Evolutionary conservation across 371 early-diverging fungal species (phyloP).

Genomic region (Apophysomyces variabilis): DNA sequence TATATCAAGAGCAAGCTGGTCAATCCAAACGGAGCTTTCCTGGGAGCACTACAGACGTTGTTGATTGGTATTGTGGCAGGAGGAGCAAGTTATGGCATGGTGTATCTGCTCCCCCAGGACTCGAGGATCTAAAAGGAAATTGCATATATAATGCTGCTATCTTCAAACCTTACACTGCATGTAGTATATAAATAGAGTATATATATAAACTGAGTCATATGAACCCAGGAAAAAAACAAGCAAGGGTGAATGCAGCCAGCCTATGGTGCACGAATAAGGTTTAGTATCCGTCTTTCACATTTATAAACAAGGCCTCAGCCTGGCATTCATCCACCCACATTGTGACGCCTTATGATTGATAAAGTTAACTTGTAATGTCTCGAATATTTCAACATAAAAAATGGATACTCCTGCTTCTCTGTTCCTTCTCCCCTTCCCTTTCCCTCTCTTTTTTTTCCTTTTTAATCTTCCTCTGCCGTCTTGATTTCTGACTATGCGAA

Average conservation of each 20-base stretch:
- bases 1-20: constrained; percentile 62
- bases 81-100: constrained; percentile 53
- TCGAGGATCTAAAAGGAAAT: constrained; percentile 13
- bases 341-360: not conserved
- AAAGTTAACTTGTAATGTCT: not conserved
- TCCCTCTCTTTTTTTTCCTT: constrained; percentile 3
- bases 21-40: constrained; percentile 52
- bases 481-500: not conserved
- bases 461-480: not conserved
- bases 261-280: too few species aligned
- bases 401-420: too few species aligned
- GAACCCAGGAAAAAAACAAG: too few species aligned
- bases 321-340: not conserved
- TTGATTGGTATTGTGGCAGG: constrained; percentile 70
- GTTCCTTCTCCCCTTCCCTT: not conserved
- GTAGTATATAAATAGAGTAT: constrained; percentile 1
- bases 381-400: not conserved
- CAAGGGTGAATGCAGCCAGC: too few species aligned
- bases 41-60: constrained; percentile 63
- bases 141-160: not conserved
- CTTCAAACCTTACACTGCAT: not conserved
- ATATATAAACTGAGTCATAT: too few species aligned
- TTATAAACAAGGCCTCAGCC: not conserved
- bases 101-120: constrained; percentile 43
- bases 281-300: too few species aligned